phyloP scores from a whole-genome alignment of 768 basidiomycete species.

The Boletus insuetus region DNA sequence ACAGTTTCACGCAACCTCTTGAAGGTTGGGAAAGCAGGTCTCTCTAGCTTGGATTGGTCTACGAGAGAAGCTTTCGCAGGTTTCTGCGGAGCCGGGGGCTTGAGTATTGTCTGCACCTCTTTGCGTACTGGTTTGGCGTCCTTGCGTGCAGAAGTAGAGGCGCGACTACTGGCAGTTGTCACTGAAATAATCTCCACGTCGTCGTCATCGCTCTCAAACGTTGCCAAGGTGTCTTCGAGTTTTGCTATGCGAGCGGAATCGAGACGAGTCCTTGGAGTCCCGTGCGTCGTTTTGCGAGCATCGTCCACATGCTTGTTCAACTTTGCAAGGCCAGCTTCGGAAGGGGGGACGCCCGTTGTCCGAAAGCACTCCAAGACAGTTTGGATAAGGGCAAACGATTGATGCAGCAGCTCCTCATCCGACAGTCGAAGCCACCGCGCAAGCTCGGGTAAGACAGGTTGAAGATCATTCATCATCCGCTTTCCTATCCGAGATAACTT shows the following conservation, averaged over 20 bases:
- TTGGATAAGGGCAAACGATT: constrained; percentile 81
- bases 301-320: constrained; percentile 63
- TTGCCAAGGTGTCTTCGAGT: constrained; percentile 63
- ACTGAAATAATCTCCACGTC: constrained; percentile 55
- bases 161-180: constrained; percentile 18
- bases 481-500: constrained; percentile 61
- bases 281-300: constrained; percentile 49
- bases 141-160: constrained; percentile 9
- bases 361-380: constrained; percentile 76
- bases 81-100: constrained; percentile 12
- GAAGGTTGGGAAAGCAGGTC: constrained; percentile 43
- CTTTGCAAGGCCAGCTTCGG: constrained; percentile 55
- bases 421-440: constrained; percentile 89
- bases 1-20: constrained; percentile 31
- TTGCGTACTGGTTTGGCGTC: constrained; percentile 17
- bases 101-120: constrained; percentile 21
- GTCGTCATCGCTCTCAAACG: constrained; percentile 63
- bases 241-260: constrained; percentile 54
- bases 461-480: constrained; percentile 75
- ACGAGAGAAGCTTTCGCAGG: constrained; percentile 17
- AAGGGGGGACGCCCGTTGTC: constrained; percentile 55
- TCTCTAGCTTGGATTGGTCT: constrained; percentile 35
- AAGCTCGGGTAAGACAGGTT: constrained; percentile 75
- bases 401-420: constrained; percentile 87
- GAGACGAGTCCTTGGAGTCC: constrained; percentile 49